Conservation (phyloP, 148 eudicot genomes). For the Agrostemma githago region DNA sequence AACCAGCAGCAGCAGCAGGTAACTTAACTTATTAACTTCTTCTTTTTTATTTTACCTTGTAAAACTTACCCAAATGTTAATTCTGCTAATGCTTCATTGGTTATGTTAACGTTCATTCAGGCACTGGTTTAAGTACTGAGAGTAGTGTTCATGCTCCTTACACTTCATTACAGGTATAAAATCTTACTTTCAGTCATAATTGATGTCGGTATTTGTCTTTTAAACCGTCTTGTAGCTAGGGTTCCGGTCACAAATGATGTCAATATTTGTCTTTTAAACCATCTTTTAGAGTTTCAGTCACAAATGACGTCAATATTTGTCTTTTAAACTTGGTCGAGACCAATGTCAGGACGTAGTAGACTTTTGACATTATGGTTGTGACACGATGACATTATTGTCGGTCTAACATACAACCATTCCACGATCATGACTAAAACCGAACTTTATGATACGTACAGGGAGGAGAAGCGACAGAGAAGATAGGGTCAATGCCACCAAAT, state of each 20-base stretch:
- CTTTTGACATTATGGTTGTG: no score
- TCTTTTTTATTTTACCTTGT: no score
- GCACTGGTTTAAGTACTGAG: constrained; percentile 17
- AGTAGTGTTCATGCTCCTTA: constrained; percentile 18
- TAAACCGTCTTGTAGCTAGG: not conserved
- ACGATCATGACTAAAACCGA: not conserved
- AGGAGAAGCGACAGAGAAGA: constrained; percentile 23
- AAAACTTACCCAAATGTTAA: no score
- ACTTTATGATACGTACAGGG: not conserved
- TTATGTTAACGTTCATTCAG: constrained; percentile 42
- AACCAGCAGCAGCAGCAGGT: constrained; percentile 13
- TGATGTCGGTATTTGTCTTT: not conserved
- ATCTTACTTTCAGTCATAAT: not conserved
- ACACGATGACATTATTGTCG: not conserved
- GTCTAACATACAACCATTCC: not conserved
- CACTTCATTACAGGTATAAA: constrained; percentile 27
- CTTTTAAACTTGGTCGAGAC: no score
- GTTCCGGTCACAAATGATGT: no score
- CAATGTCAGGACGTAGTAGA: no score
- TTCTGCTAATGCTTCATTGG: not conserved
- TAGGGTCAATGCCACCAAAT: constrained; percentile 88
- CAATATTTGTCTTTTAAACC: not conserved
- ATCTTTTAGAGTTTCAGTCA: no score
- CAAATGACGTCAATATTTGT: not conserved
- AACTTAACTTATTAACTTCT: no score